These are phyloP conservation scores for Actinomucor elegans DNA, from an alignment of 371 early-diverging fungal species.

Conservation along the genomic window DNA sequence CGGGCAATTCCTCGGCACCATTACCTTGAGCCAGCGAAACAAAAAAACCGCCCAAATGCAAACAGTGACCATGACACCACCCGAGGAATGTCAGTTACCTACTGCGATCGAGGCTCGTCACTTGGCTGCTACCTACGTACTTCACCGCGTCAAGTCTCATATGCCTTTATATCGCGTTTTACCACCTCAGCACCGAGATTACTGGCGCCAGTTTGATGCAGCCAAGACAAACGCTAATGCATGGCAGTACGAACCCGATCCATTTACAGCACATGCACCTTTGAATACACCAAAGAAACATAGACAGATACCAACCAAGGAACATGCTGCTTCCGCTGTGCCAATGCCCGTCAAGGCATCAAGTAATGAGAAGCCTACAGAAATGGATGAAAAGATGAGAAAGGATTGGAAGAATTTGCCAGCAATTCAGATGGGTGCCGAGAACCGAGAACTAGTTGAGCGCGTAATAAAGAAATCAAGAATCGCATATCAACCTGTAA, in stretches of 20 bases:
- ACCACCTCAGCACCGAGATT: constrained; percentile 73
- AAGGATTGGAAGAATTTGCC: constrained; percentile 74
- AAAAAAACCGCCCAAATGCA: constrained; percentile 70
- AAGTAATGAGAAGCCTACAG: constrained; percentile 9
- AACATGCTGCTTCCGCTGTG: constrained; percentile 36
- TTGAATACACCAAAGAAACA: constrained; percentile 20
- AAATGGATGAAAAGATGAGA: constrained; percentile 43
- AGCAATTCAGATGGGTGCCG: constrained; percentile 68
- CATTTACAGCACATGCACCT: constrained; percentile 60
- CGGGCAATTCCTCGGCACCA: constrained; percentile 57
- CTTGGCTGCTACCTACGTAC: constrained; percentile 77
- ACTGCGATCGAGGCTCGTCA: constrained; percentile 78
- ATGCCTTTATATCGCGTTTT: constrained; percentile 71
- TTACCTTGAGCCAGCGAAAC: constrained; percentile 67
- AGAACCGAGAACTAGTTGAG: constrained; percentile 63
- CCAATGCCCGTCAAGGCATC: constrained; percentile 31
- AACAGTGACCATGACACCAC: constrained; percentile 42
- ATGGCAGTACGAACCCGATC: constrained; percentile 76
- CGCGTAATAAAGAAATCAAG: constrained; percentile 53
- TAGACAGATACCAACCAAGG: constrained; percentile 26
- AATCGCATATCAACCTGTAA: constrained; percentile 30
- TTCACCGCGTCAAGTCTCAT: constrained; percentile 78
- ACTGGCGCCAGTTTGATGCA: constrained; percentile 70
- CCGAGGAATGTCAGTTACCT: constrained; percentile 38
- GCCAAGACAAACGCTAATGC: constrained; percentile 44